A percentile compares a stretch with the other conserved stretches of the same genome.
Evolutionary conservation across 1,139 yeast genomes (phyloP).

Genomic region (Debaryomyces sp.): DNA sequence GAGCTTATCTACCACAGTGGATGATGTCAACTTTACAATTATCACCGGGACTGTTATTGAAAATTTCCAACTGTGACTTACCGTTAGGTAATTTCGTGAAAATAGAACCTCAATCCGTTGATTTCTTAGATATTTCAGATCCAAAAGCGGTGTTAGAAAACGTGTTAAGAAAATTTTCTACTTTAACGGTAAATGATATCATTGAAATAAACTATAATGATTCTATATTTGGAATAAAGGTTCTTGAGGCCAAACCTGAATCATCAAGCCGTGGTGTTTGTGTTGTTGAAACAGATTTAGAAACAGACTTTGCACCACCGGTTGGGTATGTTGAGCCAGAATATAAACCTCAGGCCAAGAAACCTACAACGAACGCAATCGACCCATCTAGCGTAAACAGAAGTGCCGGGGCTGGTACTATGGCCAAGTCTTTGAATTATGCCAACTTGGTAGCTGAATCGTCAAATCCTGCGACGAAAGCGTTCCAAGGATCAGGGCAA

Average conservation of each 20-base stretch:
- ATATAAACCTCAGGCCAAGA: slow-evolving; percentile 42
- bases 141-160: slow-evolving; percentile 97
- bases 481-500: slow-evolving; percentile 68
- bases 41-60: slow-evolving; percentile 78
- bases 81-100: slow-evolving; percentile 88
- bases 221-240: slow-evolving; percentile 75
- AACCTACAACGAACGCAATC: slow-evolving; percentile 38
- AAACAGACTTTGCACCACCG: slow-evolving; percentile 98
- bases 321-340: slow-evolving; percentile 96
- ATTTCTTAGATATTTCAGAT: slow-evolving; percentile 89
- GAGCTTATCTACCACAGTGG: slow-evolving; percentile 96
- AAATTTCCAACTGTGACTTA: slow-evolving; percentile 74
- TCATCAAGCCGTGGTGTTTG: slow-evolving; percentile 68
- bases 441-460: slow-evolving; percentile 56
- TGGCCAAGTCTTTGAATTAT: slow-evolving; percentile 79
- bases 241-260: slow-evolving; percentile 87
- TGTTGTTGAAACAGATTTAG: slow-evolving; percentile 95
- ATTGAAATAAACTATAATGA: slow-evolving; percentile 87
- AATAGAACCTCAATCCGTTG: slow-evolving; percentile 93
- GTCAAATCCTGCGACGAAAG: slow-evolving; percentile 18
- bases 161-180: slow-evolving; percentile 85
- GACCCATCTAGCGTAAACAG: slow-evolving; percentile 39
- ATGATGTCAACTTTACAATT: slow-evolving; percentile 81
- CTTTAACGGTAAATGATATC: slow-evolving; percentile 82
- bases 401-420: slow-evolving; percentile 64